phyloP scores from a whole-genome alignment of 2,329 filamentous ascomycete genomes.

The Cytospora schulzeri region DNA sequence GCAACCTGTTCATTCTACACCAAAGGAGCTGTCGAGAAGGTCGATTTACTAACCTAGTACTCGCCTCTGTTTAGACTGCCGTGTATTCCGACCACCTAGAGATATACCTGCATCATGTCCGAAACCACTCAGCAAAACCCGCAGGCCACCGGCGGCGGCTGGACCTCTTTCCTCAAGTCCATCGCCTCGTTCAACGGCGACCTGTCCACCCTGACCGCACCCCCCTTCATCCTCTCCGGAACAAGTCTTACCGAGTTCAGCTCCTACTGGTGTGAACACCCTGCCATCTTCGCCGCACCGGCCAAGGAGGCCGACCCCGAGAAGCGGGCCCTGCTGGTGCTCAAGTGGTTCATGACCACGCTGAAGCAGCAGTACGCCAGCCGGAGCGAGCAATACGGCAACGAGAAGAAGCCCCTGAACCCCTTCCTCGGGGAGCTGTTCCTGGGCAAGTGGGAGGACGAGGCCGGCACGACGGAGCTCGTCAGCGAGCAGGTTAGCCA shows the following conservation, averaged over 20 bases:
- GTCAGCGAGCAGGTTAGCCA: constrained; percentile 95
- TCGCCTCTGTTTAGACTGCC: neutral
- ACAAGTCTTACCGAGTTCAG: constrained; percentile 81
- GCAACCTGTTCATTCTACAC: neutral
- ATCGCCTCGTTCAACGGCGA: constrained; percentile 83
- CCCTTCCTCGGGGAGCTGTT: constrained; percentile 96
- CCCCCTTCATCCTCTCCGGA: constrained; percentile 79
- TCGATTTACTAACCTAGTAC: neutral
- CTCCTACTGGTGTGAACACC: constrained; percentile 81
- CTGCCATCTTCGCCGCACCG: constrained; percentile 77
- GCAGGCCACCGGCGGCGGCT: constrained; percentile 47
- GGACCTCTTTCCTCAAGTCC: constrained; percentile 62
- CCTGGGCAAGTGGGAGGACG: constrained; percentile 85
- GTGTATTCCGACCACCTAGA: neutral
- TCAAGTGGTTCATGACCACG: constrained; percentile 95
- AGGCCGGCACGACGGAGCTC: constrained; percentile 78
- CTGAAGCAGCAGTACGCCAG: constrained; percentile 82
- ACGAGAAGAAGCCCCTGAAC: constrained; percentile 97
- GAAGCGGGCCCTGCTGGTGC: constrained; percentile 81
- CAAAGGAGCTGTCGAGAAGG: neutral
- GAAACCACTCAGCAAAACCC: constrained; percentile 33
- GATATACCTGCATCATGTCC: constrained; percentile 16
- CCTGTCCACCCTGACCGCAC: constrained; percentile 77
- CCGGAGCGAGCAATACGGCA: constrained; percentile 77
- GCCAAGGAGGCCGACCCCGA: constrained; percentile 76